phyloP scores from a whole-genome alignment of 2,329 filamentous ascomycete species.

The Lachnellula cervina region DNA sequence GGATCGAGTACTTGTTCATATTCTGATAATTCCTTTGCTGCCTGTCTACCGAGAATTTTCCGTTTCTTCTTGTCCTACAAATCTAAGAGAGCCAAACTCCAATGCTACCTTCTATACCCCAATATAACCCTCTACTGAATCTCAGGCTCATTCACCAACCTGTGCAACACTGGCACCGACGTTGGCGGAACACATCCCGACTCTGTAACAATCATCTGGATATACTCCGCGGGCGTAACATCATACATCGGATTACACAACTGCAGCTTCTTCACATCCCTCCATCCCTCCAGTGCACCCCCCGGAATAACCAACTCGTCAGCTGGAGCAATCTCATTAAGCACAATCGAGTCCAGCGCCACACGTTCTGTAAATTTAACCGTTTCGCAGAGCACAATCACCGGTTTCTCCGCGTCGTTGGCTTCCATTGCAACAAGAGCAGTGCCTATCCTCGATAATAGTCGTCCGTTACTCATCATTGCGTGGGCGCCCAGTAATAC shows the following conservation, averaged over 20 bases:
- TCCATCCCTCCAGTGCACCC: slow-evolving; percentile 46
- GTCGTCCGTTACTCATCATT: slow-evolving; percentile 89
- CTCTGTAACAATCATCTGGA: slow-evolving; percentile 87
- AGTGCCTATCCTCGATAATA: slow-evolving; percentile 85
- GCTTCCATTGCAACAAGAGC: slow-evolving; percentile 82
- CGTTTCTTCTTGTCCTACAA: background rate
- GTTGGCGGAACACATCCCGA: slow-evolving; percentile 81
- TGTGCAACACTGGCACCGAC: slow-evolving; percentile 72
- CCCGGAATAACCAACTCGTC: slow-evolving; percentile 50
- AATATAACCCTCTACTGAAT: slow-evolving; percentile 1
- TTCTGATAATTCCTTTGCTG: too few species aligned
- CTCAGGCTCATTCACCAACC: slow-evolving; percentile 43
- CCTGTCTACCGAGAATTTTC: too few species aligned
- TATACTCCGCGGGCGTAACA: slow-evolving; percentile 80
- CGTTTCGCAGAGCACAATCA: slow-evolving; percentile 87
- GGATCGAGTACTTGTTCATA: too few species aligned
- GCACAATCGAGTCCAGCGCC: slow-evolving; percentile 84
- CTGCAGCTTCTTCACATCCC: slow-evolving; percentile 54
- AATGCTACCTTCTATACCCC: slow-evolving; percentile 13
- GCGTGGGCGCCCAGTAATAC: slow-evolving; percentile 85
- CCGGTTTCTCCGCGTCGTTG: slow-evolving; percentile 67
- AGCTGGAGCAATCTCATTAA: slow-evolving; percentile 84
- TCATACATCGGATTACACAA: slow-evolving; percentile 81
- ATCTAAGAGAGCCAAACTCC: background rate
- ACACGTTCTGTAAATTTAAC: slow-evolving; percentile 93